A percentile compares a stretch with the other conserved stretches of the same genome.
Evolutionary conservation across 768 basidiomycete genomes (phyloP).

Genomic region (Coprinellus micaceus): DNA sequence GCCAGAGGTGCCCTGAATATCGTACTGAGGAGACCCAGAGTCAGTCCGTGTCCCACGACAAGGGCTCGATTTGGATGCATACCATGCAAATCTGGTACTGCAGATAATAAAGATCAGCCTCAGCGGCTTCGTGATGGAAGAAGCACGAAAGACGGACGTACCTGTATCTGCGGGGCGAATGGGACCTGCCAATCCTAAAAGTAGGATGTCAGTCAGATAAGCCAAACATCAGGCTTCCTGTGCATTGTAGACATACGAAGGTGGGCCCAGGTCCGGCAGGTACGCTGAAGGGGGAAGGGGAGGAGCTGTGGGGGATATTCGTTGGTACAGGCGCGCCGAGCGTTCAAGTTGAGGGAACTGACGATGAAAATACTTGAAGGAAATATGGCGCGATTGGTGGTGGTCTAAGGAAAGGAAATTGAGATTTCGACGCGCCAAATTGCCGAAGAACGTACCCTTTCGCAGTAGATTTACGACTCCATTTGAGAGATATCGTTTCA

Average conservation of each 20-base stretch:
- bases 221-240: not conserved
- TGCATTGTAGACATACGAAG: conserved; percentile 25
- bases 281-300: conserved; percentile 41
- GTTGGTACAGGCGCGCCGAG: not conserved
- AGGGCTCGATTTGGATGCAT: not conserved
- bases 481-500: conserved; percentile 32
- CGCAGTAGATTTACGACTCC: conserved; percentile 27
- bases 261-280: conserved; percentile 31
- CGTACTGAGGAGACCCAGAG: conserved; percentile 31
- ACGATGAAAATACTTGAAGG: conserved; percentile 50
- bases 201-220: not conserved
- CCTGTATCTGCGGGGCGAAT: conserved; percentile 44
- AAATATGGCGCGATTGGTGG: conserved; percentile 47
- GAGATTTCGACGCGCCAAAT: not conserved
- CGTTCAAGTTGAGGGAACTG: conserved; percentile 8
- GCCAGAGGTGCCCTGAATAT: conserved; percentile 43
- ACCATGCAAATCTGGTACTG: conserved; percentile 62
- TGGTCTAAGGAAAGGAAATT: conserved; percentile 26
- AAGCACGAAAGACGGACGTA: conserved; percentile 5
- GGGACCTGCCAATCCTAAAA: conserved; percentile 49
- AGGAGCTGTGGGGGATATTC: conserved; percentile 27
- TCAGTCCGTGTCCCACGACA: not conserved
- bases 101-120: not conserved
- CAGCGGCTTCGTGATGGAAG: not conserved
- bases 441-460: conserved; percentile 22